A percentile compares a stretch with the other conserved stretches of the same genome.
These are phyloP conservation scores for Alternaria ethzedia DNA, from an alignment of 2,329 filamentous ascomycete species.

Conservation along the genomic window DNA sequence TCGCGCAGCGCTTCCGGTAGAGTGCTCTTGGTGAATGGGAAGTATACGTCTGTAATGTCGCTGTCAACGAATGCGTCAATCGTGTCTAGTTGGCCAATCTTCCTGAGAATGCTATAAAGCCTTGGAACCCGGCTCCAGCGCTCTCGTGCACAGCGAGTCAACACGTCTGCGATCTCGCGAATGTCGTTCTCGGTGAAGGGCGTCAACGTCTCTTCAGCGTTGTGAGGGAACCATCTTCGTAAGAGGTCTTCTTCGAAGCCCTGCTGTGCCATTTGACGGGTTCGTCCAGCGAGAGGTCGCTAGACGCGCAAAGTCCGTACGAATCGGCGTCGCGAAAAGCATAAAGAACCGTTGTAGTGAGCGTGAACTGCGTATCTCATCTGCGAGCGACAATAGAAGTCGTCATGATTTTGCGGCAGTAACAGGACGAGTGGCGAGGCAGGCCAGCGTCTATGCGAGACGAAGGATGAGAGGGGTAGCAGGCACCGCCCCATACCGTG, in stretches of 20 bases:
- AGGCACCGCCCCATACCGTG: too few relatives aligned
- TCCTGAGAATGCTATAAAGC: slow-evolving; percentile 19
- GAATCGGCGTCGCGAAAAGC: too few relatives aligned
- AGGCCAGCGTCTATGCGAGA: too few relatives aligned
- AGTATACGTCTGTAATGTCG: slow-evolving; percentile 9
- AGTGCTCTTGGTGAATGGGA: slow-evolving; percentile 4
- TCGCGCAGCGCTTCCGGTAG: not conserved
- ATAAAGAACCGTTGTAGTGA: too few relatives aligned
- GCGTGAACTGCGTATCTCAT: too few relatives aligned
- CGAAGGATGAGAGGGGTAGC: too few relatives aligned
- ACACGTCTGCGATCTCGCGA: slow-evolving; percentile 12
- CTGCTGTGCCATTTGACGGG: not conserved
- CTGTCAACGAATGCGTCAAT: slow-evolving; percentile 18
- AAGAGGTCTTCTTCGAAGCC: not conserved
- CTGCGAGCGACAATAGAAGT: too few relatives aligned
- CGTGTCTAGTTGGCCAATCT: slow-evolving; percentile 12
- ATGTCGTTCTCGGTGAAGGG: slow-evolving; percentile 14
- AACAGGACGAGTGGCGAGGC: too few relatives aligned
- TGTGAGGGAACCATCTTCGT: not conserved
- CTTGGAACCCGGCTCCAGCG: slow-evolving; percentile 21
- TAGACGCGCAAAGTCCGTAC: too few relatives aligned
- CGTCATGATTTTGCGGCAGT: too few relatives aligned
- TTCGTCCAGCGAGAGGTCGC: too few relatives aligned
- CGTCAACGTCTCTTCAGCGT: not conserved
- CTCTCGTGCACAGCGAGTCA: slow-evolving; percentile 6